Percentiles rank a stretch among this genome's conserved stretches.
These are phyloP conservation scores for Hypoxylon subgilvum DNA, from an alignment of 495 filamentous ascomycete species.

Conservation along the genomic window DNA sequence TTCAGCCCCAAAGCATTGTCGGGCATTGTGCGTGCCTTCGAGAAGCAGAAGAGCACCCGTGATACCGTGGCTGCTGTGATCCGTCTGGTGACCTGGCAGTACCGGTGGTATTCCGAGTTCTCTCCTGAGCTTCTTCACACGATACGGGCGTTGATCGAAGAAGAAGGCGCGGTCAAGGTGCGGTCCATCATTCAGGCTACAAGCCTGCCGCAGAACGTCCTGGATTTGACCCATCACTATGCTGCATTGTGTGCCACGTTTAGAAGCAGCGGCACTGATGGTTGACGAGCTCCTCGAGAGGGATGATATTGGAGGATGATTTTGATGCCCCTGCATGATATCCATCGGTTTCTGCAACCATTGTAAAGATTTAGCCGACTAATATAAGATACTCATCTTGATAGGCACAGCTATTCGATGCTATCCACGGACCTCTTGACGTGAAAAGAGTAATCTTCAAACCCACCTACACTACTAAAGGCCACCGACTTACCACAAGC, in stretches of 20 bases:
- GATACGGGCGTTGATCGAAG: slow-evolving; percentile 91
- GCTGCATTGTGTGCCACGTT: slow-evolving; percentile 93
- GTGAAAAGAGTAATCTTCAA: no score
- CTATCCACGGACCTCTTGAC: neutral
- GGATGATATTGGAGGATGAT: slow-evolving; percentile 9
- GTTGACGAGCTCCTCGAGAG: slow-evolving; percentile 48
- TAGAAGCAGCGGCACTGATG: slow-evolving; percentile 91
- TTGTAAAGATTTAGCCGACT: slow-evolving; percentile 5
- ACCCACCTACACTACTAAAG: no score
- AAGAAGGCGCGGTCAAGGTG: slow-evolving; percentile 96
- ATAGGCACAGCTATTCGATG: neutral
- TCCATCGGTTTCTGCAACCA: slow-evolving; percentile 22
- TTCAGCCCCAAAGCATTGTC: slow-evolving; percentile 91
- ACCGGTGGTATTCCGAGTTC: slow-evolving; percentile 99
- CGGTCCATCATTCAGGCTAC: slow-evolving; percentile 96
- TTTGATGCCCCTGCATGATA: slow-evolving; percentile 28
- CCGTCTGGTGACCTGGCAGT: slow-evolving; percentile 93
- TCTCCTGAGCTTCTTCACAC: slow-evolving; percentile 85
- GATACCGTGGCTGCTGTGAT: slow-evolving; percentile 82
- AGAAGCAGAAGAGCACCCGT: slow-evolving; percentile 73
- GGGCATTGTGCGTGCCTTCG: slow-evolving; percentile 77
- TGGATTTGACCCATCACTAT: slow-evolving; percentile 96
- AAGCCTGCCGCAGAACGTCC: slow-evolving; percentile 85
- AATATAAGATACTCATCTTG: slow-evolving; percentile 10
- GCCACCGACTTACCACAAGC: no score